Evolutionary conservation across 2,329 filamentous ascomycete genomes (phyloP), one percentile per base, ranked within the genome.

Genomic region (Aphanoascus verrucosus): DNA sequence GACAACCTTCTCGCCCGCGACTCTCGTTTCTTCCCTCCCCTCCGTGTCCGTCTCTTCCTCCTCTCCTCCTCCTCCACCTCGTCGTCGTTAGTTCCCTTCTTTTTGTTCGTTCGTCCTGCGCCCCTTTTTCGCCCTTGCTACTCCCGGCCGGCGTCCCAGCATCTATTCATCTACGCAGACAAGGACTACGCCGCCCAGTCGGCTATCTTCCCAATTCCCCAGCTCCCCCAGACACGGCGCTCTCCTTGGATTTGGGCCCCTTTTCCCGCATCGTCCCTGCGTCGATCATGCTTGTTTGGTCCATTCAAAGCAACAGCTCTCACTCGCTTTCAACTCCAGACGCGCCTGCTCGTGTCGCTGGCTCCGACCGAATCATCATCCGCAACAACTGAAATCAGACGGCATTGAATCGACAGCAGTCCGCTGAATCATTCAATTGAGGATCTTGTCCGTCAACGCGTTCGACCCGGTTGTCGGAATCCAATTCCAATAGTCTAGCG

Each of bases 261-360:
- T 35, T 43, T 47, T 54, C 51, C 15, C 23, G 49, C 40, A 38
- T 43, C 52, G 41, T 53, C 42, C 37, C 37, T 44, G n/a, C 41
- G 54, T 55, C 54, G 55, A 57, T 54, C 53, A 58, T 58, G 58
- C 56, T 54, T 37, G 43, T 50, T 55, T 56, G 54, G 51, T 53
- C 53, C 44, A 47, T 43, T 41, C 52, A 42, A 53, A 42, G 11
- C 50, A 5, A 17, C 43, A 11, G 42, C 40, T 17, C 32, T 53
- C 28, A 44, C 32, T 40, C 45, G 37, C 17, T 49, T 53, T 37
- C 47, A 31, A 38, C 40, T n/a, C 28, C 52, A 48, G 50, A 52
- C 41, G 43, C 47, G 48, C 38, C 51, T 37, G 38, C 40, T 52
- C 42, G 51, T 23, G 55, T 57, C 55, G 52, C 55, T 46, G 52